These are phyloP conservation scores for Podospora australis DNA, from an alignment of 495 filamentous ascomycete genomes.

Conservation along the genomic window DNA sequence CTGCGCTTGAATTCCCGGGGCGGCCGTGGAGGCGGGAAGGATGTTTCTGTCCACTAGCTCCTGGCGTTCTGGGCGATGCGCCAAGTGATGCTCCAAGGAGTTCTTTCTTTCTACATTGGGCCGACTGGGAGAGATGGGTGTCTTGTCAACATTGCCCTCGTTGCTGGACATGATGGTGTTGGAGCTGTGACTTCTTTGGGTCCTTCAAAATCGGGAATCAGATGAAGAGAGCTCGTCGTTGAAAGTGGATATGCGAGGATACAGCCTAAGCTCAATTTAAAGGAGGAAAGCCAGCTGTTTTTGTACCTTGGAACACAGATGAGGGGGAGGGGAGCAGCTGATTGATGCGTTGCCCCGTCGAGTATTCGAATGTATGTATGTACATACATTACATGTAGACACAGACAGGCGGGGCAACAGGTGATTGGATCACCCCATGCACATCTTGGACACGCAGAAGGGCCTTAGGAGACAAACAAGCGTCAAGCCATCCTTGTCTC, in stretches of 20 bases:
- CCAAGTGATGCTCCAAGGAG: conserved; percentile 81
- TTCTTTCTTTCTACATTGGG: conserved; percentile 60
- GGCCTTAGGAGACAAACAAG: not conserved
- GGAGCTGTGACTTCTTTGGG: too few species aligned
- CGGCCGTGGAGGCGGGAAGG: conserved; percentile 66
- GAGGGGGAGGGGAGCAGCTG: too few species aligned
- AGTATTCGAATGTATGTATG: not conserved
- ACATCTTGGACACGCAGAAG: too few species aligned
- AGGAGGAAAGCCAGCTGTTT: not conserved
- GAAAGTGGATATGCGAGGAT: too few species aligned
- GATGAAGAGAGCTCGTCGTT: too few species aligned
- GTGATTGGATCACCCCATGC: conserved; percentile 15
- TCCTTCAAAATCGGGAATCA: too few species aligned
- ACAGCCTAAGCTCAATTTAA: too few species aligned
- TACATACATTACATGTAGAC: conserved; percentile 3
- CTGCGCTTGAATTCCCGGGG: conserved; percentile 67
- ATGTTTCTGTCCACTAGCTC: conserved; percentile 90
- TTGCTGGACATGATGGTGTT: conserved; percentile 37
- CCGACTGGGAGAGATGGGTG: conserved; percentile 58
- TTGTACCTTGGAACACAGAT: not conserved
- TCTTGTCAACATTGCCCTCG: conserved; percentile 35
- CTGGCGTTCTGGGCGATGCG: conserved; percentile 68
- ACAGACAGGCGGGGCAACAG: conserved; percentile 3
- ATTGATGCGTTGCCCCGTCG: too few species aligned
- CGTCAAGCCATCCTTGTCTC: not conserved